Evolutionary conservation across 768 basidiomycete species (phyloP), one percentile per base, ranked within the genome.

Genomic region (Podaxis mareebaensis): DNA sequence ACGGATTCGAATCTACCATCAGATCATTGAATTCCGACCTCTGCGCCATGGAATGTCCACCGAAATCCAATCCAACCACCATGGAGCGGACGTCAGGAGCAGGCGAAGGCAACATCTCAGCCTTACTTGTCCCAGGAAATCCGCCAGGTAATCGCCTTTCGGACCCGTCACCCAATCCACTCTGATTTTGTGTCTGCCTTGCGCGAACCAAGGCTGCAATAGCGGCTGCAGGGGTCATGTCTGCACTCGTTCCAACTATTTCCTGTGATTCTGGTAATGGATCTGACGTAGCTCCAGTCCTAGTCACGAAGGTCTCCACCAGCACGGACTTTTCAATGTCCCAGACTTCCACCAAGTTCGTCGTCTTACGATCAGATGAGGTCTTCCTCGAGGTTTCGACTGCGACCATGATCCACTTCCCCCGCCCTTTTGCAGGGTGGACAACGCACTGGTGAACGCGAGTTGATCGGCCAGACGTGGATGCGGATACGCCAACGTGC

Each of bases 331-430:
- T 88, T 74, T 96, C 95, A 57, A 99, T 86, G 71, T 99, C 95
- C 93, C 95, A 97, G 1, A 95, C 91, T 71, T 97, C 94, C 22
- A 63, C 55, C 20, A 63, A 36, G 39, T 63, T 56, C 13, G 46
- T 51, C 5, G 94, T 79, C 49, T 95, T 72, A 38, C 81, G 79
- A 13, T 81, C 80, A 10, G 81, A 79, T 2, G 80, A 68, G 53
- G 60, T 75, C 67, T 78, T 81, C 61, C 74, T 77, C 10, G 79
- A 77, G 0, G 85, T 78, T 69, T 91, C 91, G 15, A 90, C 75
- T 0, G 95, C 86, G 49, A 97, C 91, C 74, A 97, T 86, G 51
- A 99, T 80, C 94, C 95, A 98, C 53, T 90, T 88, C 0, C 95
- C 95, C 64, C 87, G 86, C 20, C 95, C 95, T 70, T 88, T 92